Evolutionary conservation across 1,284 basidiomycete species (phyloP), one percentile per base, ranked within the genome.

Genomic region (Lignosus rhinocerotis): DNA sequence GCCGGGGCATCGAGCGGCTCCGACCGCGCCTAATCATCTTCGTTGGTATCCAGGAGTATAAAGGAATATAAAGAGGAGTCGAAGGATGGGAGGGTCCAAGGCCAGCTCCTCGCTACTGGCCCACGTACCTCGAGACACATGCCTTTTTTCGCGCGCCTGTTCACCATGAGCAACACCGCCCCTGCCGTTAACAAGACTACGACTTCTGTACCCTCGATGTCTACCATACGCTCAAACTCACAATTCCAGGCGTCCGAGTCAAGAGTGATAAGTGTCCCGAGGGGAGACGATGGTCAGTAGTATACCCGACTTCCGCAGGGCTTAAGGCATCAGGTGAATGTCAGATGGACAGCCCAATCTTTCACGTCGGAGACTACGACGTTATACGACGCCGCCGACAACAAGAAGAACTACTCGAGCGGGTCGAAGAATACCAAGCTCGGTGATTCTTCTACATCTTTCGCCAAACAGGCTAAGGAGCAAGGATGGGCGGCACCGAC

Each of bases 131-230:
- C 36, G 7, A 10, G 16, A 12, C 36, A 10, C 36, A 39, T 39
- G 36, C 36, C 12, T 14, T 39, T n/a, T n/a, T 14, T 39, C 36
- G 3, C 36, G 3, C 36, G 36, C 66, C 54, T 43, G 10, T 21
- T 21, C 41, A 21, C 41, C 41, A 43, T 21, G 41, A 43, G 41
- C 41, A 43, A 43, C 67, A 75, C 61, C 75, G 74, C 53, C 71
- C 1, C 9, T 14, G n/a, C 36, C 36, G 36, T 14, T n/a, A 14
- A 39, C 11, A 75, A 1, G 50, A 63, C 16, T 78, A 80, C 61
- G 50, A 64, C 16, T 78, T 80, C 61, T 66, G 66, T 52, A 81
- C 77, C 78, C 77, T 79, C 64, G 81, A 79, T 69, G 66, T 80
- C 50, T 69, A 10, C 41, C 17, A 19, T 1, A 19, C 41, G 17